Conservation (phyloP, 805 yeast genomes). For the Saccharomycopsis capsularis region DNA sequence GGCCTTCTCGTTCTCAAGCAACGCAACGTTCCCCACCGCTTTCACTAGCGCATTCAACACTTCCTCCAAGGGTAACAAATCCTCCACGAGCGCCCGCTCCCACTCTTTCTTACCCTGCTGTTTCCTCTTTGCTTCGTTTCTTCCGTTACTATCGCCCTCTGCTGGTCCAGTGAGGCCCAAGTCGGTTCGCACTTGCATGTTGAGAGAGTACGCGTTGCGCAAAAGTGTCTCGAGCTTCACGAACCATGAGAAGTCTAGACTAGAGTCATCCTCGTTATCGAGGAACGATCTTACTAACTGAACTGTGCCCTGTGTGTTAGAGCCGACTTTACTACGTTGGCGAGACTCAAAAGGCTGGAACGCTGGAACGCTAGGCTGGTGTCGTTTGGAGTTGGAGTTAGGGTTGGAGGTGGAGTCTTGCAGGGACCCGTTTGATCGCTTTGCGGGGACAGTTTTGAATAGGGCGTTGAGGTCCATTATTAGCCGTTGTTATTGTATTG, state of each 20-base stretch:
- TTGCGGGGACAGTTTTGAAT: too few relatives aligned
- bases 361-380: too few relatives aligned
- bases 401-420: too few relatives aligned
- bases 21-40: conserved; percentile 5
- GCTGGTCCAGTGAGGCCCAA: too few relatives aligned
- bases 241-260: not conserved
- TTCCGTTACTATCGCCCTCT: not conserved
- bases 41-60: conserved; percentile 4
- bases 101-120: not conserved
- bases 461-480: too few relatives aligned
- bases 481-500: too few relatives aligned
- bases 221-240: not conserved
- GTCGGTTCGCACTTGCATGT: not conserved
- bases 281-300: not conserved
- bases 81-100: too few relatives aligned
- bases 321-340: too few relatives aligned
- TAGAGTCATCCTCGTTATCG: not conserved
- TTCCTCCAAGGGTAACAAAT: conserved; percentile 9
- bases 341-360: too few relatives aligned
- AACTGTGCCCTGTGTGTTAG: not conserved
- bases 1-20: not conserved
- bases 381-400: too few relatives aligned
- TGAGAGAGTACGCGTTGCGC: not conserved
- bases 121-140: not conserved
- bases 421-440: too few relatives aligned